These are phyloP conservation scores for Botrytis tulipae DNA, from an alignment of 2,329 filamentous ascomycete species.

Conservation along the genomic window DNA sequence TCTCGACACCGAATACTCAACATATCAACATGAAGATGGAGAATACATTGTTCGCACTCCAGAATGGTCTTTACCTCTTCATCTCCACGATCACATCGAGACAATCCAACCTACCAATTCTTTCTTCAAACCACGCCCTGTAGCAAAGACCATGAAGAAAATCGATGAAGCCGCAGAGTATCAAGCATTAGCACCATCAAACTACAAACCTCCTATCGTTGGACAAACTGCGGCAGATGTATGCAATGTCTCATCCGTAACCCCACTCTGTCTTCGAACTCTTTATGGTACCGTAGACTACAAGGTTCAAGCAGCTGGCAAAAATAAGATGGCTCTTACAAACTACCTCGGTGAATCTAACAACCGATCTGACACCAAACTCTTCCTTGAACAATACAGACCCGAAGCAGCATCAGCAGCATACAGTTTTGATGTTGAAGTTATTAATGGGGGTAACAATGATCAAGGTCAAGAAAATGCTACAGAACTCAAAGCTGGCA, in stretches of 20 bases:
- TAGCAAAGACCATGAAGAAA: slow-evolving; percentile 37
- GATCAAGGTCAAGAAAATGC: slow-evolving; percentile 24
- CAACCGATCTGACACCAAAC: slow-evolving; percentile 30
- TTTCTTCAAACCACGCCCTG: slow-evolving; percentile 47
- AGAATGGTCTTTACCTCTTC: slow-evolving; percentile 43
- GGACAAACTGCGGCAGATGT: slow-evolving; percentile 46
- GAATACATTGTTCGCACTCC: slow-evolving; percentile 28
- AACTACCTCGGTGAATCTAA: slow-evolving; percentile 33
- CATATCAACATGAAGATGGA: slow-evolving; percentile 39
- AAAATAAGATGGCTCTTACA: slow-evolving; percentile 30
- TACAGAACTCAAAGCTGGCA: slow-evolving; percentile 23
- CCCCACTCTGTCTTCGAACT: slow-evolving; percentile 31
- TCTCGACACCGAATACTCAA: slow-evolving; percentile 40
- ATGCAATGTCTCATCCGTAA: slow-evolving; percentile 53
- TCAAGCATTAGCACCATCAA: not conserved
- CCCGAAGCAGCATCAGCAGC: slow-evolving; percentile 25
- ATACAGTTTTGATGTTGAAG: slow-evolving; percentile 19
- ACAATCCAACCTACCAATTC: slow-evolving; percentile 58
- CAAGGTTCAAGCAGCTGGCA: slow-evolving; percentile 22
- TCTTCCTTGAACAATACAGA: slow-evolving; percentile 30
- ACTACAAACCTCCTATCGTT: slow-evolving; percentile 16
- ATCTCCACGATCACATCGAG: slow-evolving; percentile 46
- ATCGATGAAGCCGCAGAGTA: slow-evolving; percentile 5
- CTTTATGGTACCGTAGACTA: slow-evolving; percentile 33
- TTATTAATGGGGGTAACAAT: slow-evolving; percentile 22